A percentile compares a stretch with the other conserved stretches of the same genome.
These are phyloP conservation scores for Pseudonectria foliicola DNA, from an alignment of 2,329 filamentous ascomycete genomes.

Conservation along the genomic window DNA sequence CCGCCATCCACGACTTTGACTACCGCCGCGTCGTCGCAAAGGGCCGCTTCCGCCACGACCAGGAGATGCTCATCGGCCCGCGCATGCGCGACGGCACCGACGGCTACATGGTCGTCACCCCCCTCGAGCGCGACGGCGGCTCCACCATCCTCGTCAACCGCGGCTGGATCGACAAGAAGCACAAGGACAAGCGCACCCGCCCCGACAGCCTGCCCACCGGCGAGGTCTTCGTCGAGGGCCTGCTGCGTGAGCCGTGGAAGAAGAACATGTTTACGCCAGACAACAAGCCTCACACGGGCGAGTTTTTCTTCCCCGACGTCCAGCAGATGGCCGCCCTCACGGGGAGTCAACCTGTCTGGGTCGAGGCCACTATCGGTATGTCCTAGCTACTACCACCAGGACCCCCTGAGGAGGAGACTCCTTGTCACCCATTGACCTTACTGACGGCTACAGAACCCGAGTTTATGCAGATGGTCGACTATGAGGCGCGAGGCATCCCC, in stretches of 20 bases:
- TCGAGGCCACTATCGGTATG: slow-evolving; percentile 90
- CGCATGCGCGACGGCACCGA: slow-evolving; percentile 82
- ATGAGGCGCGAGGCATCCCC: slow-evolving; percentile 74
- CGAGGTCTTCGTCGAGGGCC: slow-evolving; percentile 71
- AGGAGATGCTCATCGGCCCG: slow-evolving; percentile 94
- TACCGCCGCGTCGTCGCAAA: slow-evolving; percentile 74
- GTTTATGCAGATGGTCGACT: slow-evolving; percentile 66
- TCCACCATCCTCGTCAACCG: slow-evolving; percentile 80
- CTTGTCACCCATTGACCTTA: neutral
- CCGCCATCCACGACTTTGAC: slow-evolving; percentile 82
- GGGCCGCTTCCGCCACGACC: slow-evolving; percentile 73
- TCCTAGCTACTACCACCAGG: slow-evolving; percentile 4
- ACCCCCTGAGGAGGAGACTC: slow-evolving; percentile 2
- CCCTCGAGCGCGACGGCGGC: slow-evolving; percentile 63
- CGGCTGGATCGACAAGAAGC: slow-evolving; percentile 82
- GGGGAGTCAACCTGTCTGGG: slow-evolving; percentile 83
- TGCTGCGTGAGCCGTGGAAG: slow-evolving; percentile 86
- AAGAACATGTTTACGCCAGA: slow-evolving; percentile 97
- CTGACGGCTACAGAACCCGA: slow-evolving; percentile 56
- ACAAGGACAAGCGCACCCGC: slow-evolving; percentile 58
- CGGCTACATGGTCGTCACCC: slow-evolving; percentile 87
- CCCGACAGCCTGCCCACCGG: slow-evolving; percentile 59
- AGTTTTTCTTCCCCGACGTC: slow-evolving; percentile 95
- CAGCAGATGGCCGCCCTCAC: slow-evolving; percentile 78
- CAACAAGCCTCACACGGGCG: slow-evolving; percentile 73